Conservation (phyloP, 1,284 basidiomycete species). For the Leccinum colubrinum region DNA sequence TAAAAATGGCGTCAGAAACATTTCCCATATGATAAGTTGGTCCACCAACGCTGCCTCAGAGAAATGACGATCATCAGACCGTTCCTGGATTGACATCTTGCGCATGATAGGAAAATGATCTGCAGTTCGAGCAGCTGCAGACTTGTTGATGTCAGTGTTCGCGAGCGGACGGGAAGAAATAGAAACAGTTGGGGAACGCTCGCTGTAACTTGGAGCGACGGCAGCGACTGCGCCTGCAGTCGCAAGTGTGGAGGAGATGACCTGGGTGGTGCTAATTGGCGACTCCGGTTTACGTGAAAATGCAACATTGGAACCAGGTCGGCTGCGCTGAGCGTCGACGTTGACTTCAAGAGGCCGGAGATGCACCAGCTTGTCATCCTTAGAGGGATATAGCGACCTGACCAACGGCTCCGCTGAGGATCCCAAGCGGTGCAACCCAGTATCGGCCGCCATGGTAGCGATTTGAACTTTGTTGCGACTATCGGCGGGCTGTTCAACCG, state of each 20-base stretch:
- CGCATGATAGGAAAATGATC: not conserved
- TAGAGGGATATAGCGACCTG: not conserved
- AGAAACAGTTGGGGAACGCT: not conserved
- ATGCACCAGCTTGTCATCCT: not conserved
- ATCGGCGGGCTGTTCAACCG: not conserved
- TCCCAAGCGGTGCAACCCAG: not conserved
- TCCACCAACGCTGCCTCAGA: constrained; percentile 12
- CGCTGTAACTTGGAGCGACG: not conserved
- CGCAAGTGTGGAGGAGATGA: not conserved
- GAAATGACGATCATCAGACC: not conserved
- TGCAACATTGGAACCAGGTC: not conserved
- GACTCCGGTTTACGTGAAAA: not conserved
- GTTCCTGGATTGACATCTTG: not conserved
- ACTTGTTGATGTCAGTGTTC: not conserved
- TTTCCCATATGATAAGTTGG: not conserved
- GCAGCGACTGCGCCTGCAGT: not conserved
- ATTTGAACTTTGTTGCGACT: not conserved
- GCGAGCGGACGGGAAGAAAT: not conserved
- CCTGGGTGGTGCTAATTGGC: not conserved
- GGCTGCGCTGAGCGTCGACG: not conserved
- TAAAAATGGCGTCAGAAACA: constrained; percentile 7
- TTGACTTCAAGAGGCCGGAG: not conserved
- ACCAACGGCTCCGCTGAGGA: not conserved
- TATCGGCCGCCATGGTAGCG: not conserved
- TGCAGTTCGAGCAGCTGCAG: not conserved